phyloP scores from a whole-genome alignment of 2,329 filamentous ascomycete genomes.

The Byssoonygena ceratinophila region DNA sequence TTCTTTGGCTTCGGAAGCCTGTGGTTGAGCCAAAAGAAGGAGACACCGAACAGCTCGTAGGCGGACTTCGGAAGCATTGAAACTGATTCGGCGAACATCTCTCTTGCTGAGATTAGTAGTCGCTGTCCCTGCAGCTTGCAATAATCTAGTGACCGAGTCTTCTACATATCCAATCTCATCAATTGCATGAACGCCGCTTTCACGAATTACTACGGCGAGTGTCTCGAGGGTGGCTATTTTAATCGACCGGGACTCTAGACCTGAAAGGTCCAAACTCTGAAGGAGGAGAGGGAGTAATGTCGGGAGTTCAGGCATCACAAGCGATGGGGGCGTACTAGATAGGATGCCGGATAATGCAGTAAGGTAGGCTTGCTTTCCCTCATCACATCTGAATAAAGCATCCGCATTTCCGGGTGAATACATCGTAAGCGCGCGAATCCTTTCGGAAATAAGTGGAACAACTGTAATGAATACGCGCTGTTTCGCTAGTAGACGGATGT shows the following conservation, averaged over 20 bases:
- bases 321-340: constrained; percentile 47
- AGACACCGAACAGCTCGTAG: constrained; percentile 31
- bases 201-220: constrained; percentile 47
- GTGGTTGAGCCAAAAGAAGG: constrained; percentile 26
- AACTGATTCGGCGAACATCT: constrained; percentile 11
- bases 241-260: constrained; percentile 40
- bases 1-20: constrained; percentile 14
- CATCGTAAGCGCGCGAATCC: constrained; percentile 39
- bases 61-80: constrained; percentile 25
- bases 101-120: background rate
- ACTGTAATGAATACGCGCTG: constrained; percentile 54
- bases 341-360: constrained; percentile 54
- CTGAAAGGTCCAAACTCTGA: constrained; percentile 50
- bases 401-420: constrained; percentile 16
- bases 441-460: constrained; percentile 45
- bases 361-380: constrained; percentile 50
- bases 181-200: constrained; percentile 44
- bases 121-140: constrained; percentile 27
- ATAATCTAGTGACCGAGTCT: constrained; percentile 46
- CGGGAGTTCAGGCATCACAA: constrained; percentile 50
- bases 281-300: constrained; percentile 51
- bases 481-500: constrained; percentile 51
- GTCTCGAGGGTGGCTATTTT: constrained; percentile 52
- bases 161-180: constrained; percentile 46
- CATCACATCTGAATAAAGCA: constrained; percentile 17